Base-by-base conservation (phyloP, 2,329 filamentous ascomycete genomes). In the Thielaviopsis punctulata region DNA sequence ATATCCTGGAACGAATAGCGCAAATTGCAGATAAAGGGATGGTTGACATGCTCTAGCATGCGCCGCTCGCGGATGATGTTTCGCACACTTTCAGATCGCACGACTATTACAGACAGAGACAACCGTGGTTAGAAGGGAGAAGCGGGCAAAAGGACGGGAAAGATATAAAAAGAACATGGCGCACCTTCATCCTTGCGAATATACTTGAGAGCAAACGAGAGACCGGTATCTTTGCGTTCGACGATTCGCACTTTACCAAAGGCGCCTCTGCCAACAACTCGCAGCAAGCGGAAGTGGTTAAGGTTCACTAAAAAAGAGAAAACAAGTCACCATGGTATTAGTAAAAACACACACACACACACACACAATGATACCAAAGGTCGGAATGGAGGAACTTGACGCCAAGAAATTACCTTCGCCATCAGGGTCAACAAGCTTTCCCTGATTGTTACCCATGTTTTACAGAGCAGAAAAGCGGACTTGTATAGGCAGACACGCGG, bases 211-310 rank as follows among this genome's bases (percentile, higher is more conserved):
- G 92, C 92, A 67, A 98, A 98, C 2, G 89, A 90, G 61, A 96
- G 70, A 53, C 82, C 83, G 1, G 88, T 95, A 64, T 98, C 92
- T 69, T 96, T 96, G 59, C 89, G 80, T 73, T 98, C 92, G 63
- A 98, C 92, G 59, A 98, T 98, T 62, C 92, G 84, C 56, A 98
- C 92, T 69, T 98, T 98, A 62, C 92, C 92, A 72, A 98, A 98
- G 53, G 92, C 92, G 62, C 92, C 92, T 67, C 95, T 93, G 59
- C 92, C 92, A 60, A 98, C 92, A 57, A 98, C 92, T 63, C 92
- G 83, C 58, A 96, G 72, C 52, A 98, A 76, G 59, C 90, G 86
- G 68, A 98, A 98, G 69, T 98, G 92, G 64, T 95, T 95, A 60
- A 98, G 81, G 66, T 90, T 96, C 60, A 95, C 92, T 95, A 61